Conservation (phyloP, 257 asterid species). For the Solanum sparsipilum region DNA sequence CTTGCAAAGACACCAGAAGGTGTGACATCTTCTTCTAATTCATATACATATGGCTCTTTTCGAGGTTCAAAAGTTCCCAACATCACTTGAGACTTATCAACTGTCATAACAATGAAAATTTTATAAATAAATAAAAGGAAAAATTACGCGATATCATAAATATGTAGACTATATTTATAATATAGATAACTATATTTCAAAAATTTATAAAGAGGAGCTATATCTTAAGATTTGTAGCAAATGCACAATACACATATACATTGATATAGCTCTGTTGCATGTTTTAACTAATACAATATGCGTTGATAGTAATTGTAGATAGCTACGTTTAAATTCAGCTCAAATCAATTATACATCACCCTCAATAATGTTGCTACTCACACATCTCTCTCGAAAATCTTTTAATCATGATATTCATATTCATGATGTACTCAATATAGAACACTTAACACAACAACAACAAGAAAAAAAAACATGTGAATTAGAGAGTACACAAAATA, state of each 20-base stretch:
- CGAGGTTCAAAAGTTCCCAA: conserved; percentile 32
- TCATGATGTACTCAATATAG: background rate
- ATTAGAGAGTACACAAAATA: no score
- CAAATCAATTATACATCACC: no score
- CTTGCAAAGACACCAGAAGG: conserved; percentile 44
- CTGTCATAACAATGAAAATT: background rate
- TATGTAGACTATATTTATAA: background rate
- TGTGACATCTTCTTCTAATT: conserved; percentile 32
- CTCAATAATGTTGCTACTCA: no score
- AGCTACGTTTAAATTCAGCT: no score
- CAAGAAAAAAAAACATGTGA: background rate
- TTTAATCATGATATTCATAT: no score
- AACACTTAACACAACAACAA: background rate
- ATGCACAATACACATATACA: background rate
- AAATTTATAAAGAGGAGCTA: background rate
- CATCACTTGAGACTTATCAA: conserved; percentile 25
- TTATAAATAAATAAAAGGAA: background rate
- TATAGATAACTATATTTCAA: background rate
- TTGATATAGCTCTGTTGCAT: no score
- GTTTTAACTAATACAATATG: no score
- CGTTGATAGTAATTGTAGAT: no score
- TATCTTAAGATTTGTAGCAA: background rate
- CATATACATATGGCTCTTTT: conserved; percentile 23
- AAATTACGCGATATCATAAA: background rate
- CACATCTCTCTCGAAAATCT: no score